Evolutionary conservation across 2,329 filamentous ascomycete genomes (phyloP), one percentile per base, ranked within the genome.

Genomic region (Coniochaeta pulveracea): DNA sequence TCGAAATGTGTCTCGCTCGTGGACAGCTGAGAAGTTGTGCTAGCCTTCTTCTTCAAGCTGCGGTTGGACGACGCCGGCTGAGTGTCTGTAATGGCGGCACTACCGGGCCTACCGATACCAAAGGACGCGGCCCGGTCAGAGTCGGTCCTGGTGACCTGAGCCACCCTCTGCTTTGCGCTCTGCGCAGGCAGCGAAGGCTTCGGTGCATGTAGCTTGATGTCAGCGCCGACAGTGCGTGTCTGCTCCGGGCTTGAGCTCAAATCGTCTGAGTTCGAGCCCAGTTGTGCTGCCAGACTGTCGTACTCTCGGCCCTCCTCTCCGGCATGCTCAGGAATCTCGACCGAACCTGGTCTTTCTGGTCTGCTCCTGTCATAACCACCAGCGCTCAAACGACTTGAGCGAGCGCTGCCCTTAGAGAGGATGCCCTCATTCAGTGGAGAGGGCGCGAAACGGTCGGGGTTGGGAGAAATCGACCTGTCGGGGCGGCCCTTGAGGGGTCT

Each of bases 271-370:
- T 63, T 49, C 23, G 55, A 50, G 45, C 51, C 59, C 26, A 58
- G 42, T 40, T 69, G 66, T n/a, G 65, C 61, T 21, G 64, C 48
- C 21, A 68, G 53, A 15, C 54, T 80, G 34, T 75, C 84, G 58
- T 95, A 95, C 60, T 95, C 89, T 44, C 69, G 76, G 41, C 89
- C 89, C 60, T 95, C 89, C 52, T 95, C 79, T 37, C 89, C 89
- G 35, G 94, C 69, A 7, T 31, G 17, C 1, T 82, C 82, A 11
- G 89, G 89, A 51, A 95, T 71, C 21, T 74, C 72, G 36, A 94
- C 84, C 50, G 84, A 93, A 31, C 76, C 72, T 22, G 82, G 75
- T 33, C 85, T 80, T 26, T 69, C 59, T 41, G 68, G 53, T 24
- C 59, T 56, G 26, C 69, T 61, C 33, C 50, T 54, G 42, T 54